Conservation (phyloP, 495 filamentous ascomycete genomes). For the Hypoxylon intermedium region DNA sequence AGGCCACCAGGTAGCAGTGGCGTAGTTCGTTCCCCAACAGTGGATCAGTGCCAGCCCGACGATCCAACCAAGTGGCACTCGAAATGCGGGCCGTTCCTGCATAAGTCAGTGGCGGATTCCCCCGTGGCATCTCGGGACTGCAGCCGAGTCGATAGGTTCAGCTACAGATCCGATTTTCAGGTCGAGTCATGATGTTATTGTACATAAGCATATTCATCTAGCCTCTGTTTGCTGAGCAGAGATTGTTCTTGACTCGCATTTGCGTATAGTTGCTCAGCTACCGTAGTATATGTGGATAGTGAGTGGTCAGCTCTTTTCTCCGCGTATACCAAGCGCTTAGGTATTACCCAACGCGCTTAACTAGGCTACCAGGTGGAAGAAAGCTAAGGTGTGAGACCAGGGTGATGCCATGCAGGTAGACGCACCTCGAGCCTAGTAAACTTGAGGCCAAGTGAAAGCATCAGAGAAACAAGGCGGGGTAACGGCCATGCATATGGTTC, state of each 20-base stretch:
- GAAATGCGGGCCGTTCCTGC: constrained; percentile 41
- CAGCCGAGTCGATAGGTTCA: constrained; percentile 32
- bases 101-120: constrained; percentile 23
- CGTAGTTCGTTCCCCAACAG: constrained; percentile 9
- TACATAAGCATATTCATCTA: constrained; percentile 13
- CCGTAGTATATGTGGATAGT: background rate
- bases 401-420: constrained; percentile 19
- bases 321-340: constrained; percentile 21
- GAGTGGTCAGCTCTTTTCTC: background rate
- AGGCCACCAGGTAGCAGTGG: too few relatives aligned
- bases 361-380: constrained; percentile 7
- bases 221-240: background rate
- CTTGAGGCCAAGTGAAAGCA: constrained; percentile 1
- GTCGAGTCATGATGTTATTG: constrained; percentile 33
- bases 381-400: constrained; percentile 1
- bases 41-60: constrained; percentile 9
- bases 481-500: constrained; percentile 10
- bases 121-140: constrained; percentile 21
- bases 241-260: constrained; percentile 10
- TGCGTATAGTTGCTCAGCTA: background rate
- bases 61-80: constrained; percentile 34
- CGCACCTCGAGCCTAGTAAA: constrained; percentile 4
- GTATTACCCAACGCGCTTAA: constrained; percentile 20
- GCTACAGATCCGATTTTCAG: constrained; percentile 34
- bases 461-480: constrained; percentile 31